Base-by-base conservation (phyloP, 495 filamentous ascomycete species). In the Trichoderma parareesei region DNA sequence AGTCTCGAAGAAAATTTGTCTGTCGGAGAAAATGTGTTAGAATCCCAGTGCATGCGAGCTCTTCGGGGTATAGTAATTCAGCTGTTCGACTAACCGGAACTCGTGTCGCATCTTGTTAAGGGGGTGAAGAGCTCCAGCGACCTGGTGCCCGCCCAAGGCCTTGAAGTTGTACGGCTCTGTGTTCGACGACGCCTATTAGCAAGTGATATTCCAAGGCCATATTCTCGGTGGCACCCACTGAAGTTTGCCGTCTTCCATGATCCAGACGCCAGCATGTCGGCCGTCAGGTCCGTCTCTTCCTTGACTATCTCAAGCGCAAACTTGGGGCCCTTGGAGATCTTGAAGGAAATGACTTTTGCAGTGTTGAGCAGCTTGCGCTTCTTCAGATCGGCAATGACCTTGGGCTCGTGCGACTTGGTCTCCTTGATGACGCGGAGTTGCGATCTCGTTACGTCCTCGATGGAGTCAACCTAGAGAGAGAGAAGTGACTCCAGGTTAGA, bases 211-310 rank as follows among this genome's bases (percentile, higher is more conserved):
- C 11, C 27, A 35, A 10, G 9, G 4, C 18, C 4, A 38, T 4
- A 0, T 2, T 27, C 27, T 27, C 8, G 13, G 1, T 11, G 20
- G 6, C 11, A 57, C 53, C 37, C 10, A 57, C 53, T 98, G 77
- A 97, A 92, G 38, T 87, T 83, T 10, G 88, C 89, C 41, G 87
- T 90, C 79, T 96, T 92, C 90, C 90, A 93, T 5, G 83, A 77
- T 27, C 90, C 89, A 67, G 84, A 87, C 49, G 85, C 81, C 55
- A 97, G 79, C 92, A 98, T 96, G 66, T 98, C 94, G 46, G 87
- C 87, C 4, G 93, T 98, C 71, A 98, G 77, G 72, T 98, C 94
- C 43, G 94, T 97, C 76, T 95, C 91, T 80, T 97, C 94, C 75
- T 92, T 93, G 43, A 88, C 84, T 61, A 98, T 87, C 73, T 96